Evolutionary conservation across 2,329 filamentous ascomycete genomes (phyloP).

Genomic region (Alternaria metachromatica): DNA sequence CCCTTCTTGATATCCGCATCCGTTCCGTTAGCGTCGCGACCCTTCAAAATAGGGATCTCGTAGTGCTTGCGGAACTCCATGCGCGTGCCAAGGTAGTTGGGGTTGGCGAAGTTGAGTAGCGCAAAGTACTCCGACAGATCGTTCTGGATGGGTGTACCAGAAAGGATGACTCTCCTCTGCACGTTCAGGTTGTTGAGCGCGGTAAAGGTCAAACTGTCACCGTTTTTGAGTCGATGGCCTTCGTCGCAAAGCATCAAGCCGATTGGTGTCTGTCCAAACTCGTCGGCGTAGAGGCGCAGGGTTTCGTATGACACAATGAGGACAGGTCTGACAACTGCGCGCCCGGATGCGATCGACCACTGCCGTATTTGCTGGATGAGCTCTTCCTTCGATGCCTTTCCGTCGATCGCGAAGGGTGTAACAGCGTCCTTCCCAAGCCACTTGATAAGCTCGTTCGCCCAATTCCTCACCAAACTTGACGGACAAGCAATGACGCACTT

Average conservation of each 20-base stretch:
- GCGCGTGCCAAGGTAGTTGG: constrained; percentile 85
- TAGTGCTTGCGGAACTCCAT: constrained; percentile 93
- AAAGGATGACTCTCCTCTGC: constrained; percentile 88
- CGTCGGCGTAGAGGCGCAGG: constrained; percentile 85
- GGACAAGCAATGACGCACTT: constrained; percentile 98
- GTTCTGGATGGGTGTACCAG: constrained; percentile 97
- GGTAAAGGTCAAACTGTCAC: constrained; percentile 92
- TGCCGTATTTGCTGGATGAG: constrained; percentile 88
- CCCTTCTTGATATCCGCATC: constrained; percentile 83
- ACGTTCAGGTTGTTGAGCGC: constrained; percentile 92
- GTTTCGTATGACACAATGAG: constrained; percentile 99
- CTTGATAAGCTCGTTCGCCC: constrained; percentile 96
- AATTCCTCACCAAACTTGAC: constrained; percentile 94
- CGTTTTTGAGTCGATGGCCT: constrained; percentile 95
- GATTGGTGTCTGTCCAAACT: constrained; percentile 87
- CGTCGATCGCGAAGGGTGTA: constrained; percentile 93
- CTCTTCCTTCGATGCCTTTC: constrained; percentile 94
- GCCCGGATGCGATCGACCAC: constrained; percentile 92
- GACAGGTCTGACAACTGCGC: constrained; percentile 86
- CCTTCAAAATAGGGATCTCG: constrained; percentile 88
- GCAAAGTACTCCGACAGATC: constrained; percentile 98
- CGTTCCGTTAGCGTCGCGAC: constrained; percentile 87
- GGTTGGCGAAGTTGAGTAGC: constrained; percentile 95
- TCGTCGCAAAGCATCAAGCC: constrained; percentile 95
- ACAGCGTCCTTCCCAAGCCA: constrained; percentile 94